A percentile compares a stretch with the other conserved stretches of the same genome.
Evolutionary conservation across 768 basidiomycete genomes (phyloP).

Genomic region (Gautieria morchelliformis): DNA sequence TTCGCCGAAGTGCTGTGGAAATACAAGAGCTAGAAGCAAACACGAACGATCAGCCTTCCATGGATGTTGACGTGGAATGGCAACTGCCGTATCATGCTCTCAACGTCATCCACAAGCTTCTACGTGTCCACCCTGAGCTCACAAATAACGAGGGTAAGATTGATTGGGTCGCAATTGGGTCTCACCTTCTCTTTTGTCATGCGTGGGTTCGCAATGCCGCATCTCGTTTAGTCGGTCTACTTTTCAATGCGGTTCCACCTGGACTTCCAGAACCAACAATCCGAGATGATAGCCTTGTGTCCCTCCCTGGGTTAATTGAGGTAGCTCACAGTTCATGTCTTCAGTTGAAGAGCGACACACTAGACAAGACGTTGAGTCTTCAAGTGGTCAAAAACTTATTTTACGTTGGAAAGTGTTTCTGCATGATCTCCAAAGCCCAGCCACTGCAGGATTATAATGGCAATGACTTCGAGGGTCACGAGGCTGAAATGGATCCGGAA

Average conservation of each 20-base stretch:
- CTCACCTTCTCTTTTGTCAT: constrained; percentile 80
- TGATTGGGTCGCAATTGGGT: constrained; percentile 52
- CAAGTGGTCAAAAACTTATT: constrained; percentile 92
- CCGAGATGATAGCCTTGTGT: constrained; percentile 36
- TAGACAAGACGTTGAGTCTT: constrained; percentile 62
- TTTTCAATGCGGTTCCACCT: constrained; percentile 47
- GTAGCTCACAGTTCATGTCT: constrained; percentile 63
- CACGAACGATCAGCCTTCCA: constrained; percentile 27
- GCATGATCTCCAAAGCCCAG: constrained; percentile 21
- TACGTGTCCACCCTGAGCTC: constrained; percentile 33
- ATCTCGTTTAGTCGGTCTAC: constrained; percentile 60
- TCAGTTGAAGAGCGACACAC: constrained; percentile 73
- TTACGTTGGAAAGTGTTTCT: constrained; percentile 83
- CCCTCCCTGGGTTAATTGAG: constrained; percentile 48
- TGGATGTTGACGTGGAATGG: constrained; percentile 62
- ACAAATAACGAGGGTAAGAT: constrained; percentile 23
- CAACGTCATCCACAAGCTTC: constrained; percentile 51
- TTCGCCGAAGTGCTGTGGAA: constrained; percentile 34
- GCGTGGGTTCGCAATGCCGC: constrained; percentile 86
- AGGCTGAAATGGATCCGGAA: constrained; percentile 22
- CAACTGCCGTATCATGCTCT: constrained; percentile 77
- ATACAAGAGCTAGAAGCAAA: constrained; percentile 30
- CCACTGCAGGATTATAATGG: constrained; percentile 12
- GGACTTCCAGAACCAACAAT: constrained; percentile 25
- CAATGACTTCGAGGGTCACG: constrained; percentile 19